Base-by-base conservation (phyloP, 75 land plant species). In the Gnetum montanum region DNA sequence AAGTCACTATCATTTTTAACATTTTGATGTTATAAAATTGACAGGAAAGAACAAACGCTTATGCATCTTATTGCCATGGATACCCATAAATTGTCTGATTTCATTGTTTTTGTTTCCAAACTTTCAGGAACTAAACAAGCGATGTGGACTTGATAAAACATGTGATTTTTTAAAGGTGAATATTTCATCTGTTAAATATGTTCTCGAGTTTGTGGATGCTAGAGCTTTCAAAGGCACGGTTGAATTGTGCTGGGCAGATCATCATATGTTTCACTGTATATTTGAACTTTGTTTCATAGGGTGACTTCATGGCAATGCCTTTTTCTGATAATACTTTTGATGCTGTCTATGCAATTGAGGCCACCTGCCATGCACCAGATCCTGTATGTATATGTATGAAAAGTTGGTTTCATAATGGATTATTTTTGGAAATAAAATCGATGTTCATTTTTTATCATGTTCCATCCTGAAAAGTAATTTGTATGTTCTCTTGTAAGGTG, bases 261-360 rank as follows among this genome's bases (percentile, higher is more conserved):
- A n/a, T n/a, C n/a, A n/a, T n/a, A n/a, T n/a, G n/a, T n/a, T n/a
- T n/a, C n/a, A n/a, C n/a, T n/a, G n/a, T n/a, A n/a, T n/a, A n/a
- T n/a, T n/a, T 46, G 16, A 22, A 6, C 36, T 49, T 1, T 30
- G 24, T 5, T 31, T 13, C 77, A 59, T 71, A 93, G 98, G 98
- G 88, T 43, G 98, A 94, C 64, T 94, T 94, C 72, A 94, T 94
- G 98, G 83, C 89, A 22, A 94, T 90, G 85, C 98, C 91, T 58
- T 69, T 90, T 34, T 38, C 80, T n/a, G 85, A 94, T 43, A 66
- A 86, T 49, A 67, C 63, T 6, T 94, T 77, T 74, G 98, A 94
- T 78, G 98, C 85, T 25, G 72, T 90, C 19, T 94, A 94, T 71
- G 90, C 98, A 16, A 94, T 94, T 59, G 98, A 94, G 68, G 98